A percentile compares a stretch with the other conserved stretches of the same genome.
These are phyloP conservation scores for Fraxinus baroniana DNA, from an alignment of 305 asterid genomes.

Conservation along the genomic window DNA sequence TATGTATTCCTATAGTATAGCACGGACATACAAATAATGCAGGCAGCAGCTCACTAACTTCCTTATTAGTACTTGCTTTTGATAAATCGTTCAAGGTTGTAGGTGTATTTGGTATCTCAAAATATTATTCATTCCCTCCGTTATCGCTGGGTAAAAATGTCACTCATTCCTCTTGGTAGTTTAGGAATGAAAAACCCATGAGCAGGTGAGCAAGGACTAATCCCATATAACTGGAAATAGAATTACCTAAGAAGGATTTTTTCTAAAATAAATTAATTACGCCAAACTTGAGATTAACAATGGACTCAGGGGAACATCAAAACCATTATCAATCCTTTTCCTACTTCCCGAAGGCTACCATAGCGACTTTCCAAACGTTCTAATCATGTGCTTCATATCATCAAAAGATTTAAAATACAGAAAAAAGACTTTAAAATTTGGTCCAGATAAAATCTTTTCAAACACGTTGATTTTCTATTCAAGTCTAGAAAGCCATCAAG, in stretches of 20 bases:
- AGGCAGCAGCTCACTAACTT: not conserved
- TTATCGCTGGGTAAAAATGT: not conserved
- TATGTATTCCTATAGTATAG: not conserved
- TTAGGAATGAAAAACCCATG: not conserved
- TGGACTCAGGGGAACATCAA: not conserved
- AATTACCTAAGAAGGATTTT: not conserved
- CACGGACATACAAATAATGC: not conserved
- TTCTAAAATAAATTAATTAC: not conserved
- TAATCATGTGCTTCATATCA: not conserved
- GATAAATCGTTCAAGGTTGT: not conserved
- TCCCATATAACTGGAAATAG: not conserved
- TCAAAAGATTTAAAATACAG: not conserved
- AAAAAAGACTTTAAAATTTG: not conserved
- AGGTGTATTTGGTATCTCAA: not conserved
- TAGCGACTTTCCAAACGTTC: not conserved
- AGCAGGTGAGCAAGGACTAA: not conserved
- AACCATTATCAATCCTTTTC: not conserved
- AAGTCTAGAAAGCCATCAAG: constrained; percentile 5
- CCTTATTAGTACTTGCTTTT: not conserved
- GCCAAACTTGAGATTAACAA: not conserved
- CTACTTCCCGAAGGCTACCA: not conserved
- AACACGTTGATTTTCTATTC: not conserved
- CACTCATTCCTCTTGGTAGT: not conserved
- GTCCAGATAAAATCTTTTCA: not conserved
- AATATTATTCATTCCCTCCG: not conserved